Percentiles rank a stretch among this genome's conserved stretches.
These are phyloP conservation scores for Saccharomycopsis sp. DNA, from an alignment of 805 yeast genomes.

Conservation along the genomic window DNA sequence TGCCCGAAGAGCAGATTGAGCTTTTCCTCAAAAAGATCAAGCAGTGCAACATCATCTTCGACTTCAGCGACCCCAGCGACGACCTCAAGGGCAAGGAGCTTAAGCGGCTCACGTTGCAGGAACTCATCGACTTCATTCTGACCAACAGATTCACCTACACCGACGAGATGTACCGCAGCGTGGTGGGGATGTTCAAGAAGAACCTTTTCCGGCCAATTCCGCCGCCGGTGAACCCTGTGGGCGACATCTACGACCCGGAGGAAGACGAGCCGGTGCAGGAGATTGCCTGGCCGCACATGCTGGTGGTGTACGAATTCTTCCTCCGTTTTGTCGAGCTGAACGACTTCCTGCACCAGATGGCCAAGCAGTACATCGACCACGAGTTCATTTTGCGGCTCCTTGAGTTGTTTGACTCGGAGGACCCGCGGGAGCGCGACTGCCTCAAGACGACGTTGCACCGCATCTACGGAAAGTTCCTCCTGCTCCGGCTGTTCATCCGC, in stretches of 20 bases:
- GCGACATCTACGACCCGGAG: slow-evolving; percentile 95
- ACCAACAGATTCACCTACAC: slow-evolving; percentile 79
- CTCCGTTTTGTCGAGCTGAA: slow-evolving; percentile 89
- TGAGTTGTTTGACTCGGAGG: slow-evolving; percentile 93
- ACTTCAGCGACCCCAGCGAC: slow-evolving; percentile 86
- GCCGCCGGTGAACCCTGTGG: slow-evolving; percentile 95
- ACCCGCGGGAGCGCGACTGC: slow-evolving; percentile 92
- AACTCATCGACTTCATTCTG: slow-evolving; percentile 80
- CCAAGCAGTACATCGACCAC: slow-evolving; percentile 91
- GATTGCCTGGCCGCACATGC: slow-evolving; percentile 99
- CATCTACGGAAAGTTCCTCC: slow-evolving; percentile 90
- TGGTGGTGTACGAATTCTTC: slow-evolving; percentile 89
- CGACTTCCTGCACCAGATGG: slow-evolving; percentile 87
- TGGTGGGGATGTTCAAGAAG: slow-evolving; percentile 80
- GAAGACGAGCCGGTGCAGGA: slow-evolving; percentile 98
- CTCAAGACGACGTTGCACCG: slow-evolving; percentile 92
- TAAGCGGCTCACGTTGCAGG: slow-evolving; percentile 80
- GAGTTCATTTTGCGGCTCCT: slow-evolving; percentile 72
- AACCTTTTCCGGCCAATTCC: slow-evolving; percentile 95
- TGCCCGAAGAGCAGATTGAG: slow-evolving; percentile 70
- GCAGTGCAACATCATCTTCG: slow-evolving; percentile 92
- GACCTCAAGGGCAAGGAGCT: slow-evolving; percentile 91
- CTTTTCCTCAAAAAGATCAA: slow-evolving; percentile 83
- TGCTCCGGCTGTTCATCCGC: slow-evolving; percentile 83
- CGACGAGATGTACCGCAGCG: slow-evolving; percentile 83